Base-by-base conservation (phyloP, 2,329 filamentous ascomycete species). In the Claviceps citrina region DNA sequence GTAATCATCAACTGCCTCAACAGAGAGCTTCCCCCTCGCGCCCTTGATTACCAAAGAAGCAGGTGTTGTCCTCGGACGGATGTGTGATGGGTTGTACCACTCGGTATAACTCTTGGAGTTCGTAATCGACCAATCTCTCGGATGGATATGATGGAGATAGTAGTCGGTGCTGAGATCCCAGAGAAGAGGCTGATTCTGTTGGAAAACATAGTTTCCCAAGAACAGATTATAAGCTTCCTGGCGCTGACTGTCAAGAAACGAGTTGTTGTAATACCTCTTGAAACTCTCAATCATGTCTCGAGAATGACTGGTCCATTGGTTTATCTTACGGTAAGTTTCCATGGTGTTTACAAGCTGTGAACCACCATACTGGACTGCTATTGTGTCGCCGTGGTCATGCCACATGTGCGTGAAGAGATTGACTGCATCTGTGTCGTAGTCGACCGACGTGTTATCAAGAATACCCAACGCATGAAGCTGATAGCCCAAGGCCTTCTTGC, bases 201-300 rank as follows among this genome's bases (percentile, higher is more conserved):
- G 64, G 55, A 86, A 96, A 38, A 87, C 84, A 57, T 98, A 98
- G 54, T 96, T 95, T 6, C 91, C 91, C 1, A 98, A 71, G 54
- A 98, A 98, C 8, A 98, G 67, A 50, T 98, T 98, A 60, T 96
- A 96, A 1, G 91, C 91, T 60, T 98, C 91, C 60, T 98, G 91
- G 25, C 91, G 78, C 56, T 98, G 91, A n/a, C 82, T 87, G 58
- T 98, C 91, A 7, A 98, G 72, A 57, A 98, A 98, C 0, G 89
- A 93, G 55, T 98, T 98, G 63, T 96, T 94, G 60, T 98, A 98
- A 59, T 96, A 98, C 22, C 91, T 76, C 59, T 96, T 98, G 67
- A 98, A 95, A 57, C 85, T 94, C 62, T 98, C 91, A 18, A 98
- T 87, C 89, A 98, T 96, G 58, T 98, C 91, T 49, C 91, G 75